These are phyloP conservation scores for Solanum infundibuliforme DNA, from an alignment of 257 asterid genomes.

Conservation along the genomic window DNA sequence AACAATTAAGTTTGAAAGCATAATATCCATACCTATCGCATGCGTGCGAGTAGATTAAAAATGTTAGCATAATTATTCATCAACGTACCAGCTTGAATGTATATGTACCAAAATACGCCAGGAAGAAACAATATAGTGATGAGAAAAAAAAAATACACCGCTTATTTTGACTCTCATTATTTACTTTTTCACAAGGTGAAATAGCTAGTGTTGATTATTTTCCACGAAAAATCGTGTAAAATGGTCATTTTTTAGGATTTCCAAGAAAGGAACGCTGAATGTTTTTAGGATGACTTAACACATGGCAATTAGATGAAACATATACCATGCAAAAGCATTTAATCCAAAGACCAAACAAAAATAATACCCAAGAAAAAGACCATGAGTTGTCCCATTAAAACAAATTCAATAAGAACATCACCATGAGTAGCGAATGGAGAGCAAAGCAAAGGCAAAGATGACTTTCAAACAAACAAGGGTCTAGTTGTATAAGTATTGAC, in stretches of 20 bases:
- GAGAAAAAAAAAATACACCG: no score
- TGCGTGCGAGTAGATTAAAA: slow-evolving; percentile 76
- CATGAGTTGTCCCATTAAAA: background rate
- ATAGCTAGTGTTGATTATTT: background rate
- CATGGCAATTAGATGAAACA: background rate
- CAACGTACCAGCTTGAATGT: slow-evolving; percentile 47
- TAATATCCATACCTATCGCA: slow-evolving; percentile 53
- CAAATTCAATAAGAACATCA: background rate
- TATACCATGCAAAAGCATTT: no score
- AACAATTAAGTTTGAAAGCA: background rate
- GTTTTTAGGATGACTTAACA: no score
- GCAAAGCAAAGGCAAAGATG: background rate
- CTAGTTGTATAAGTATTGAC: background rate
- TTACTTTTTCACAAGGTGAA: background rate
- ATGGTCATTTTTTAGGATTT: background rate
- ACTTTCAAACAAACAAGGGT: background rate
- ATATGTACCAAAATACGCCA: slow-evolving; percentile 30
- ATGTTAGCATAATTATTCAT: slow-evolving; percentile 90
- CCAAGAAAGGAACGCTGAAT: background rate
- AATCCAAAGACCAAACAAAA: background rate
- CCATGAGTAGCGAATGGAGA: background rate
- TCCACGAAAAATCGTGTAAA: background rate
- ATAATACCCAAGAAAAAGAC: background rate
- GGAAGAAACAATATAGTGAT: background rate
- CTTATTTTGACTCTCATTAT: background rate